phyloP scores from a whole-genome alignment of 257 asterid species.

The Perilla frutescens region DNA sequence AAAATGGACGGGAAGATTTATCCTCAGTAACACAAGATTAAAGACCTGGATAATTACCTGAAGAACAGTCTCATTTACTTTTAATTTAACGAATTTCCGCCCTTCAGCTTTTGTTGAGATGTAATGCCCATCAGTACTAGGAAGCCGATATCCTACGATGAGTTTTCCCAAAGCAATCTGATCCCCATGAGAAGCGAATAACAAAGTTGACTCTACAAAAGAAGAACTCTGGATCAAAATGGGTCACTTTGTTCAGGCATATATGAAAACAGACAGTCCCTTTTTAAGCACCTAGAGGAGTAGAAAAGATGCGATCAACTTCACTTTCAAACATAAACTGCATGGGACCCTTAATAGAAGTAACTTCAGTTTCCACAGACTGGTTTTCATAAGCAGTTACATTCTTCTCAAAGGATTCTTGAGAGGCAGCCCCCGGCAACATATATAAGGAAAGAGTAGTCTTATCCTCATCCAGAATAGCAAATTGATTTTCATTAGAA shows the following conservation, averaged over 20 bases:
- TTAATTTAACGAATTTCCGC: conserved; percentile 78
- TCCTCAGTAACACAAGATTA: conserved; percentile 19
- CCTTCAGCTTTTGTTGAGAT: conserved; percentile 96
- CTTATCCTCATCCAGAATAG: conserved; percentile 92
- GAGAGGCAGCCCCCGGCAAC: conserved; percentile 77
- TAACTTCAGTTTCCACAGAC: conserved; percentile 59
- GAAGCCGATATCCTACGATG: conserved; percentile 80
- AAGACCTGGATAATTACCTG: conserved; percentile 64
- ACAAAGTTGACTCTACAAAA: conserved; percentile 81
- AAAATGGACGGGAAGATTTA: neutral
- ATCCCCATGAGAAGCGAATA: conserved; percentile 92
- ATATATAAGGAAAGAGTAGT: conserved; percentile 80
- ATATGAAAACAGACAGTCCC: conserved; percentile 33
- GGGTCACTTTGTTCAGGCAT: conserved; percentile 32
- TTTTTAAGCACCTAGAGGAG: conserved; percentile 80
- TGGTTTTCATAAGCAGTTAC: conserved; percentile 51
- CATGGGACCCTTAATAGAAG: conserved; percentile 83
- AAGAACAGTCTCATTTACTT: conserved; percentile 86
- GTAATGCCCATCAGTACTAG: conserved; percentile 85
- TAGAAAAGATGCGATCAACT: conserved; percentile 93
- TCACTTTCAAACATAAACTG: conserved; percentile 89
- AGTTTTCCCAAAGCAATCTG: conserved; percentile 94
- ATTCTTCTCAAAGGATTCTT: conserved; percentile 64
- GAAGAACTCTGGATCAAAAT: conserved; percentile 45
- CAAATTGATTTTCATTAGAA: conserved; percentile 84